These are phyloP conservation scores for Penicillium concentricum DNA, from an alignment of 2,329 filamentous ascomycete genomes.

Conservation along the genomic window DNA sequence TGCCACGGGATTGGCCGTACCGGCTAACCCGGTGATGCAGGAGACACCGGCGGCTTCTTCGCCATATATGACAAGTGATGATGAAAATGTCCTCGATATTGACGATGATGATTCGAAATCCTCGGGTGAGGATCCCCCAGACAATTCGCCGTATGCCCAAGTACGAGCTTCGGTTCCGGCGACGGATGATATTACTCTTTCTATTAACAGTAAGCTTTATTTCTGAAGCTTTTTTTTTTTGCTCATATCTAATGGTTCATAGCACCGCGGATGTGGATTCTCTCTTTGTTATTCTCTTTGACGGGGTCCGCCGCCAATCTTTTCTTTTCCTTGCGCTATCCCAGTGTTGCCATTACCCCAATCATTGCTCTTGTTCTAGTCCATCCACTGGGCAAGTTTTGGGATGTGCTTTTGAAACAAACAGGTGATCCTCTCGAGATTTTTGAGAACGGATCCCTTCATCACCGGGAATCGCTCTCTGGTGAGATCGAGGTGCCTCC, in stretches of 20 bases:
- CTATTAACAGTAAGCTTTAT: conserved; percentile 62
- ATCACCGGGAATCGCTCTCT: conserved; percentile 40
- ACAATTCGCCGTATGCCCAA: conserved; percentile 60
- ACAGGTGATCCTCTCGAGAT: conserved; percentile 54
- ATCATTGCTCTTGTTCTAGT: conserved; percentile 69
- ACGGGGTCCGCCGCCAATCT: conserved; percentile 64
- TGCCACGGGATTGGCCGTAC: conserved; percentile 27
- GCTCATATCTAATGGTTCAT: conserved; percentile 5
- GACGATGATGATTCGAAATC: conserved; percentile 35
- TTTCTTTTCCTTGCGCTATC: conserved; percentile 87
- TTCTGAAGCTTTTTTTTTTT: neutral
- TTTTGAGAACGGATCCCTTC: conserved; percentile 59
- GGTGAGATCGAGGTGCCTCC: conserved; percentile 17
- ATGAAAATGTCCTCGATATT: conserved; percentile 23
- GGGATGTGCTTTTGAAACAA: conserved; percentile 71
- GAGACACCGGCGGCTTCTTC: conserved; percentile 26
- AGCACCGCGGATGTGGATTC: conserved; percentile 77
- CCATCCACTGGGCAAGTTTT: conserved; percentile 76
- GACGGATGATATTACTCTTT: conserved; percentile 72
- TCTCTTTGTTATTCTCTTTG: conserved; percentile 77
- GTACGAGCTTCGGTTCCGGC: conserved; percentile 77
- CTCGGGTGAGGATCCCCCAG: conserved; percentile 34
- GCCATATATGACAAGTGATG: conserved; percentile 21
- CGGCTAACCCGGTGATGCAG: conserved; percentile 25
- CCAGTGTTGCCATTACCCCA: conserved; percentile 83